A percentile compares a stretch with the other conserved stretches of the same genome.
These are phyloP conservation scores for Clarkia xantiana DNA, from an alignment of 345 rosid genomes.

Conservation along the genomic window DNA sequence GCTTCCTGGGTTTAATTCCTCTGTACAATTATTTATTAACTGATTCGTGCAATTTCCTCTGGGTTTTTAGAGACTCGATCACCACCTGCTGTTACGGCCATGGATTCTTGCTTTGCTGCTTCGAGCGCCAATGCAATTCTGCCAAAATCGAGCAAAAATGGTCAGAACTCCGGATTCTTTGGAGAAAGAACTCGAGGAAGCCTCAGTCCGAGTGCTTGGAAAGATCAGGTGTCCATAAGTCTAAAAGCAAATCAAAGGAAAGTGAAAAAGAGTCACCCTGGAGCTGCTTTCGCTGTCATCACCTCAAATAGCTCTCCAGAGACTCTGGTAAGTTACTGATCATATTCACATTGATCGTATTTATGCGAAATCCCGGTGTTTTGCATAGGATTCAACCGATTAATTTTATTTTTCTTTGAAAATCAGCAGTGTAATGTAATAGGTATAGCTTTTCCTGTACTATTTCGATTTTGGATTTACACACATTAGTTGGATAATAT, in stretches of 20 bases:
- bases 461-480: no score
- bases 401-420: no score
- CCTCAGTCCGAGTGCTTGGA: constrained; percentile 15
- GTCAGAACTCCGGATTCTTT: constrained; percentile 28
- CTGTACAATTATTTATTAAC: constrained; percentile 5
- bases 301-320: constrained; percentile 51
- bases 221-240: constrained; percentile 17
- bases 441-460: no score
- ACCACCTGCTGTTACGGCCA: constrained; percentile 7
- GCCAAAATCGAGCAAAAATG: constrained; percentile 12
- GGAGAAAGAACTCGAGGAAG: constrained; percentile 50
- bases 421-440: no score
- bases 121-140: constrained; percentile 5
- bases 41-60: background rate
- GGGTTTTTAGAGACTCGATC: constrained; percentile 1
- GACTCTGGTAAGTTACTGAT: constrained; percentile 30
- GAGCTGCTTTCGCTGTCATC: constrained; percentile 45
- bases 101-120: constrained; percentile 60
- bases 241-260: constrained; percentile 22
- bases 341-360: no score
- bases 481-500: no score
- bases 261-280: constrained; percentile 28
- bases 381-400: no score
- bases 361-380: no score
- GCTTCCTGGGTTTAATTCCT: background rate